Percentiles rank a stretch among this genome's conserved stretches.
These are phyloP conservation scores for Scedosporium dehoogii DNA, from an alignment of 2,329 filamentous ascomycete species.

Conservation along the genomic window DNA sequence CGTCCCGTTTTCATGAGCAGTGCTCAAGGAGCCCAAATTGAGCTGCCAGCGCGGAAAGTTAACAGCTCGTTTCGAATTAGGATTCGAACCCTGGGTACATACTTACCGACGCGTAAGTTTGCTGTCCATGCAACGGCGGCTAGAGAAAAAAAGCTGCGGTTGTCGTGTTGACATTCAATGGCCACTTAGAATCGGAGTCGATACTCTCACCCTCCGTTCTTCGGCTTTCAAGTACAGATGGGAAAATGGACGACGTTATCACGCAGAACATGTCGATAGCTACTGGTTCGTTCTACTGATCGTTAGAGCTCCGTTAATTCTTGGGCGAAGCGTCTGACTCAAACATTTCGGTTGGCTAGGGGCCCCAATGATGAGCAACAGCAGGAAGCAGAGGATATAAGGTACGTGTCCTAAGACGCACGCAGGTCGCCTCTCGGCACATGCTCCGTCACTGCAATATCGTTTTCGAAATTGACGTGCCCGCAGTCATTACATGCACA, in stretches of 20 bases:
- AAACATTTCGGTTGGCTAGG: constrained; percentile 9
- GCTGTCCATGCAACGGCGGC: no score
- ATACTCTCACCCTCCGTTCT: constrained; percentile 24
- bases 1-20: no score
- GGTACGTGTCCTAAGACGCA: constrained; percentile 7
- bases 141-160: no score
- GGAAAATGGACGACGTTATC: constrained; percentile 37
- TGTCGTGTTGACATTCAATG: no score
- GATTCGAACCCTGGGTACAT: no score
- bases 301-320: not conserved
- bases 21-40: no score
- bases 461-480: not conserved
- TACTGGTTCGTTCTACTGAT: constrained; percentile 14
- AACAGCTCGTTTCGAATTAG: no score
- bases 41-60: no score
- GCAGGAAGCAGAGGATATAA: constrained; percentile 19
- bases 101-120: no score
- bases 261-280: constrained; percentile 32
- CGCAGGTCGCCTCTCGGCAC: not conserved
- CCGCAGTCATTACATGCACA: constrained; percentile 37
- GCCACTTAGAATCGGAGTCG: not conserved
- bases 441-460: not conserved
- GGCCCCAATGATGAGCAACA: constrained; percentile 18
- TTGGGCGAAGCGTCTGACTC: not conserved
- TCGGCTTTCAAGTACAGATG: constrained; percentile 32